Percentiles rank a stretch among this genome's conserved stretches.
Conservation (phyloP, 345 rosid genomes). For the Syzygium jambos region DNA sequence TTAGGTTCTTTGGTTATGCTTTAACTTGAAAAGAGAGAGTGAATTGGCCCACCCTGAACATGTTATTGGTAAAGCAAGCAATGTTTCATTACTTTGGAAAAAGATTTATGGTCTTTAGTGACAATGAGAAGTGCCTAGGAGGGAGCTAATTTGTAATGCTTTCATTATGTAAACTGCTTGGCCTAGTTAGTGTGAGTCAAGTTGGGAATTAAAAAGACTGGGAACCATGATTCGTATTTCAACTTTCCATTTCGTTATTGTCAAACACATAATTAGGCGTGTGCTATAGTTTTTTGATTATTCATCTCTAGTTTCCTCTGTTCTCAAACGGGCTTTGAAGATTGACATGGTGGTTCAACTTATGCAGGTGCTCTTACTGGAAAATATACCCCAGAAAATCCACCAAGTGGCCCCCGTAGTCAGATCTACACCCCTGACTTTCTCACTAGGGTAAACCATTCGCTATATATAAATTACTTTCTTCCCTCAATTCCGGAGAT, state of each 20-base stretch:
- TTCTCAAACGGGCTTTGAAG: not conserved
- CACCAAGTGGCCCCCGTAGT: constrained; percentile 82
- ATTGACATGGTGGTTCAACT: not conserved
- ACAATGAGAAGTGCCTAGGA: not conserved
- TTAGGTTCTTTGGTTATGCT: not conserved
- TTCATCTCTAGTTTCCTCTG: not conserved
- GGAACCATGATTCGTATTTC: not conserved
- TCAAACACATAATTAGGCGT: not conserved
- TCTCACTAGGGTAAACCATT: constrained; percentile 45
- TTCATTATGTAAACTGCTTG: not conserved
- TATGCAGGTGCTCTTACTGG: constrained; percentile 81
- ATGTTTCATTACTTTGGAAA: not conserved
- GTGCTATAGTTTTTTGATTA: not conserved
- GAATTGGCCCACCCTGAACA: not conserved
- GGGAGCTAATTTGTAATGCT: not conserved
- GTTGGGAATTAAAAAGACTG: not conserved
- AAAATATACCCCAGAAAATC: constrained; percentile 82
- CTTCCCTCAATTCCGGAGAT: not conserved
- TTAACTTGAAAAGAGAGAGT: not conserved
- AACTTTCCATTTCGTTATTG: not conserved
- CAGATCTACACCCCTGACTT: constrained; percentile 69
- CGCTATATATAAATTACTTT: not conserved
- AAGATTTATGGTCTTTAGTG: not conserved
- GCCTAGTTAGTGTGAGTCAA: not conserved
- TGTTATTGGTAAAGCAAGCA: not conserved